Base-by-base conservation (phyloP, 2,329 filamentous ascomycete genomes). In the Penicillium sp. region DNA sequence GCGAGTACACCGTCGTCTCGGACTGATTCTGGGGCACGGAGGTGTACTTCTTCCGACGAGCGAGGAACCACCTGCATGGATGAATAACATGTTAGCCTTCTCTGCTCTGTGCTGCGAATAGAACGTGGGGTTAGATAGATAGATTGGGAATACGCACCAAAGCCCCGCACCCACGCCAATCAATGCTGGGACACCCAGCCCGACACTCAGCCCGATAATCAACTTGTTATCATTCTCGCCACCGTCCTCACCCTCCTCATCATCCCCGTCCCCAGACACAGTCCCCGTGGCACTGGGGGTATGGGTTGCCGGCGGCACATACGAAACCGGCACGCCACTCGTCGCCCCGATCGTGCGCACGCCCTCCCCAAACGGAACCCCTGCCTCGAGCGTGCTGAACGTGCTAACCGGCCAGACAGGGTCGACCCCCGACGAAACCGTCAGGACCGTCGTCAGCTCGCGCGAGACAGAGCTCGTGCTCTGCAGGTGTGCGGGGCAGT, bases 131-230 rank as follows among this genome's bases (percentile, higher is more conserved):
- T 21, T 21, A 21, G 21, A 21, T 38, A 38, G 9, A 38, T 38
- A 4, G 31, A 38, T 38, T 9, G 35, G 6, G 35, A 11, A 38
- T 4, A 38, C 35, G 2, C 21, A 61, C 59, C 53, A 38, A 7
- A 57, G 8, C 7, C 35, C 59, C 26, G 35, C 35, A 29, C n/a
- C 48, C 4, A 57, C 15, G 15, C 13, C 53, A 5, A 47, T 29
- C 4, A 61, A 3, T 15, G 26, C 47, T 6, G 53, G 59, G 8
- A 53, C 38, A 11, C 59, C 59, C 26, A 61, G 29, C 31, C 59
- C 59, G 4, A 61, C 59, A 48, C 59, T 61, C 13, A 61, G 23
- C 3, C 59, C 59, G 21, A 61, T 57, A 5, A 61, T 61, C 21
- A 61, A 21, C 7, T 52, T 52, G 19, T 52, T 29, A 17, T 53